phyloP scores from a whole-genome alignment of 768 basidiomycete genomes.

The Sarcodon sp. region DNA sequence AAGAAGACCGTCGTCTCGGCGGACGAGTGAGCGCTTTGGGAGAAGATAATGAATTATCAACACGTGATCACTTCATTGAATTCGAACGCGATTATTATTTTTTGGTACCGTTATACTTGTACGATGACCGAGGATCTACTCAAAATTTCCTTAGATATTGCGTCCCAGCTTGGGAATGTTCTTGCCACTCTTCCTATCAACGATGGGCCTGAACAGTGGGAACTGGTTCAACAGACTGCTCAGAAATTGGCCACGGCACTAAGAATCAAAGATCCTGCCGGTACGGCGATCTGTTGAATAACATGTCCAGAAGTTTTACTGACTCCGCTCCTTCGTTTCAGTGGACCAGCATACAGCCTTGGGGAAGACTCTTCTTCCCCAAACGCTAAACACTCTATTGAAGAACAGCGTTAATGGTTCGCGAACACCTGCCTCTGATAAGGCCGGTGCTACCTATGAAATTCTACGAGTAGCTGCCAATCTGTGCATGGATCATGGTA shows the following conservation, averaged over 20 bases:
- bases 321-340: constrained; percentile 16
- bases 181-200: constrained; percentile 19
- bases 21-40: no score
- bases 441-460: constrained; percentile 44
- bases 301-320: constrained; percentile 1
- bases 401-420: constrained; percentile 38
- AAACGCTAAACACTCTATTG: constrained; percentile 49
- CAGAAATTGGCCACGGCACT: constrained; percentile 51
- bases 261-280: constrained; percentile 30
- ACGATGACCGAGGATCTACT: not conserved
- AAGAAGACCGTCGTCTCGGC: no score
- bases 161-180: constrained; percentile 20
- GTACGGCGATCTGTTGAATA: not conserved
- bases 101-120: no score
- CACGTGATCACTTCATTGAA: no score
- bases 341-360: constrained; percentile 63
- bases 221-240: constrained; percentile 34
- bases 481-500: constrained; percentile 75
- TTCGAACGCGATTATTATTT: no score
- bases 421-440: constrained; percentile 28
- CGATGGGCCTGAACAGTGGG: constrained; percentile 27
- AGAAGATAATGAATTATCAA: no score
- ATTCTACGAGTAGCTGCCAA: constrained; percentile 73
- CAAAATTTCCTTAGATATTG: not conserved
- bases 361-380: constrained; percentile 53